Evolutionary conservation across 495 filamentous ascomycete genomes (phyloP), one percentile per base, ranked within the genome.

Genomic region (Chaetomium tenue): DNA sequence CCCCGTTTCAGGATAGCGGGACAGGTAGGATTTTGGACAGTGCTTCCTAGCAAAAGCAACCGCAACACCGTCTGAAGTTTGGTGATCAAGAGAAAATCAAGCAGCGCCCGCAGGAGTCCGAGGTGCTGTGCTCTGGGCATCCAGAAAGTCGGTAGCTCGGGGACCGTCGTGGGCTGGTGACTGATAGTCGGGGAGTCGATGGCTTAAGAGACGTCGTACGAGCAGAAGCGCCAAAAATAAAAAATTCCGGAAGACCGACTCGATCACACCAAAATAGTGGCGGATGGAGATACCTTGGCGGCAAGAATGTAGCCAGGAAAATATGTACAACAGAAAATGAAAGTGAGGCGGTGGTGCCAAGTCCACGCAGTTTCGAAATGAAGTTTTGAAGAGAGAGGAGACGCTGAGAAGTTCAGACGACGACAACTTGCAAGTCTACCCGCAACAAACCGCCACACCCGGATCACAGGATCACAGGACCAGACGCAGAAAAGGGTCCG

Each of bases 81-180:
- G 75, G 63, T 64, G 76, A 79, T 75, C 77, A 75, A 71, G 74
- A 75, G 73, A 71, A 71, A 72, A 78, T 77, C 75, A 77, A 61
- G 72, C 70, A 72, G 62, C 44, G 23, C 28, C 46, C 46, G 57
- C 25, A 23, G 30, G 30, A 37, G 16, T n/a, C 46, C n/a, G 25
- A 28, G 9, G 42, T n/a, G n/a, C 18, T 47, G 15, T 26, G n/a
- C 12, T 2, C 4, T 18, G 3, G 58, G 22, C 13, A 11, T 47
- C 20, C n/a, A 16, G 44, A 26, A 6, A 23, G 9, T 37, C 9
- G 33, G 57, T 30, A 8, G 23, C 20, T 15, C 23, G 48, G 48
- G 23, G 7, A 52, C 20, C 23, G 44, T 47, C 18, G 44, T 47
- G n/a, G 33, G 44, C 48, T 26, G 22, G 39, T 33, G 26, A 20